Base-by-base conservation (phyloP, 805 yeast species). In the Candida ovalis region DNA sequence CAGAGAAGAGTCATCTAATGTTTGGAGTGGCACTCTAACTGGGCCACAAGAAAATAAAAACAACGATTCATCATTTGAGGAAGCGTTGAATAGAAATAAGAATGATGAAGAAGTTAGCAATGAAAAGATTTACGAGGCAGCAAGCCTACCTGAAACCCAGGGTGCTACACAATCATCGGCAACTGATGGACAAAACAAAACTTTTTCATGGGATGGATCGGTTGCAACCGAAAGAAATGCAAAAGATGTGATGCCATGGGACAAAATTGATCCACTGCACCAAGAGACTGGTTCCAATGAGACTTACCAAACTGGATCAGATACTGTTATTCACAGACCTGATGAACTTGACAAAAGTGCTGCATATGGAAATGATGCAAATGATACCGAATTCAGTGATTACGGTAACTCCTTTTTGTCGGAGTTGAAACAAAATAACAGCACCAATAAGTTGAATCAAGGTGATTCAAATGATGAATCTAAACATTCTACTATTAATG, bases 221-320 rank as follows among this genome's bases (percentile, higher is more conserved):
- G 6, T n/a, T 32, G 12, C 15, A 21, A n/a, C 23, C 9, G 17
- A 38, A 21, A 21, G 19, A 21, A 27, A 38, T n/a, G 15, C 6
- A 32, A 51, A 38, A 21, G 53, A 52, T 30, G 23, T 45, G 18
- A 49, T 53, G 35, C 59, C 59, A 18, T 54, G 60, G 61, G 57
- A 53, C 24, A 40, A 49, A 28, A 42, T 44, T 18, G 35, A 40
- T 27, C 42, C 43, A 25, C 23, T 17, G 21, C 13, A 36, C 23
- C 21, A 18, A 18, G 17, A 5, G 8, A 22, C 23, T 21, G 40
- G 17, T 19, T 23, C 35, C 15, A 30, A 8, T 30, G 35, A 30
- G 35, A 15, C 17, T 4, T 30, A 7, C 15, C 35, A 30, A 15
- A 30, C 35, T 21, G 32, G 28, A 4, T 7, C 21, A n/a, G 24